Percentiles rank a stretch among this genome's conserved stretches.
Evolutionary conservation across 306 rosid genomes (phyloP).

Genomic region (Elaeagnus macrophylla): DNA sequence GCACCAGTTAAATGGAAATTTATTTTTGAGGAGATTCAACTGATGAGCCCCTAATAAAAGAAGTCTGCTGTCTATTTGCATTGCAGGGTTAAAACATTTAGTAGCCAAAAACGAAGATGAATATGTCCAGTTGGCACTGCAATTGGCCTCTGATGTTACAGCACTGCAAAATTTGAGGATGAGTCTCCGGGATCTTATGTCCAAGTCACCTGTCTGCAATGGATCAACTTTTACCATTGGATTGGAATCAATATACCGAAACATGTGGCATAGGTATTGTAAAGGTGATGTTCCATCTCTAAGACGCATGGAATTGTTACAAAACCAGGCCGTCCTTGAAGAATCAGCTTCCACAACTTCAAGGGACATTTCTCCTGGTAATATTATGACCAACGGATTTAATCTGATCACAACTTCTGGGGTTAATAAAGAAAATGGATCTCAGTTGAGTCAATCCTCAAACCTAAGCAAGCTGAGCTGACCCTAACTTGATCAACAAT

Average conservation of each 20-base stretch:
- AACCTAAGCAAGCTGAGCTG: conserved; percentile 29
- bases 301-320: conserved; percentile 43
- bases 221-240: conserved; percentile 60
- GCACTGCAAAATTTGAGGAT: conserved; percentile 64
- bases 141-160: conserved; percentile 78
- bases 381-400: conserved; percentile 57
- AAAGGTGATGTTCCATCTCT: conserved; percentile 86
- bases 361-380: conserved; percentile 35
- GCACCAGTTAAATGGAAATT: too few species aligned
- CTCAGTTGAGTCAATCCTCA: conserved; percentile 4
- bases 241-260: conserved; percentile 59
- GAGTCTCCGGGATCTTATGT: conserved; percentile 74
- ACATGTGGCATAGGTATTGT: conserved; percentile 84
- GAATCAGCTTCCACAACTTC: conserved; percentile 25
- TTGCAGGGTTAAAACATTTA: conserved; percentile 59
- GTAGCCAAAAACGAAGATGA: conserved; percentile 81
- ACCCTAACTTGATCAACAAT: conserved; percentile 17
- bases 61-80: conserved; percentile 11
- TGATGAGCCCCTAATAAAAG: too few species aligned
- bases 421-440: conserved; percentile 52
- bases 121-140: conserved; percentile 67
- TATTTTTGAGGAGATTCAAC: too few species aligned
- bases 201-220: conserved; percentile 76
- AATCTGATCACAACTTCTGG: conserved; percentile 21
- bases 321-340: conserved; percentile 21